phyloP scores from a whole-genome alignment of 2,329 filamentous ascomycete genomes.

The Colletotrichum euphorbiae region DNA sequence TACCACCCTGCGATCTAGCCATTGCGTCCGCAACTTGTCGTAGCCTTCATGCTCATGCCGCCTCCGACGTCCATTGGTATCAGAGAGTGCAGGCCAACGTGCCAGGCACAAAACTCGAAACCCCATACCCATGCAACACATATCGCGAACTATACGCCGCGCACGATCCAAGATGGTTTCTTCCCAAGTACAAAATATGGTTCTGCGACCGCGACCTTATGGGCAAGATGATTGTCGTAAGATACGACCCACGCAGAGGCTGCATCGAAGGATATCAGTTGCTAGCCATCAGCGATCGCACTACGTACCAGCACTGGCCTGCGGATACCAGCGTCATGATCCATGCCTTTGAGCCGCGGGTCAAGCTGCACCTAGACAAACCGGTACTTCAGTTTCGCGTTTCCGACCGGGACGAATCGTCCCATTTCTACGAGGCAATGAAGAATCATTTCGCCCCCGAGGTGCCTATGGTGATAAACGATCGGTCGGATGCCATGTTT shows the following conservation, averaged over 20 bases:
- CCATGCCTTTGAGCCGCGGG: conserved; percentile 76
- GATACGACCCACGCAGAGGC: conserved; percentile 78
- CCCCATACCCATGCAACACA: conserved; percentile 68
- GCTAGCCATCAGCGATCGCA: conserved; percentile 70
- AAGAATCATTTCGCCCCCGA: conserved; percentile 57
- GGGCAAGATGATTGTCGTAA: conserved; percentile 80
- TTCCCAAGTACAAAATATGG: conserved; percentile 85
- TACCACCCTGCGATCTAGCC: conserved; percentile 74
- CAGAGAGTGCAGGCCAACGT: conserved; percentile 76
- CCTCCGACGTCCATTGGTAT: conserved; percentile 79
- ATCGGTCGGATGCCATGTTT: conserved; percentile 63
- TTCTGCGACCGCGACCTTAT: conserved; percentile 80
- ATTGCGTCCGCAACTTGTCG: conserved; percentile 71
- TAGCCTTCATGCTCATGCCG: conserved; percentile 67
- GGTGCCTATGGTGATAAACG: conserved; percentile 64
- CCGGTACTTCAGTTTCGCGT: conserved; percentile 72
- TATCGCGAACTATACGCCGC: conserved; percentile 79
- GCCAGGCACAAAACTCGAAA: conserved; percentile 63
- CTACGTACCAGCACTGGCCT: conserved; percentile 72
- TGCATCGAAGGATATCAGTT: conserved; percentile 86
- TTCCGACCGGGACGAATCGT: conserved; percentile 11
- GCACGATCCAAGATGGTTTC: conserved; percentile 87
- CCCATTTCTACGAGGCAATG: background rate
- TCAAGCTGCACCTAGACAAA: conserved; percentile 79
- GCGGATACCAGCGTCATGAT: conserved; percentile 75